Conservation (phyloP, 2,329 filamentous ascomycete species). For the Fonsecaea nubica region DNA sequence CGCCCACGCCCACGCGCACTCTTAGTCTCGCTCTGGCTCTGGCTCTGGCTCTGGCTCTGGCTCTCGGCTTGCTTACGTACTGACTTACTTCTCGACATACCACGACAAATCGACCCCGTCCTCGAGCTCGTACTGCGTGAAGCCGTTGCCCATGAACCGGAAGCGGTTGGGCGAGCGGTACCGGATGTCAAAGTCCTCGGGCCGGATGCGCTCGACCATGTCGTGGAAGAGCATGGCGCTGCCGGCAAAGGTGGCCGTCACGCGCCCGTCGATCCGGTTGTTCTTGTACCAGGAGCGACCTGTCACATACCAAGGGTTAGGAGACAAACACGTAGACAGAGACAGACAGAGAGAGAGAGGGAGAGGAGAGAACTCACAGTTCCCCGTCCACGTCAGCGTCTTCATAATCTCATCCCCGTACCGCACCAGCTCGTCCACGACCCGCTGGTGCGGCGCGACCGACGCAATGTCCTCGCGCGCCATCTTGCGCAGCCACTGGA, state of each 20-base stretch:
- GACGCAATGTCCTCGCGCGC: slow-evolving; percentile 44
- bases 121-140: slow-evolving; percentile 45
- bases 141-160: slow-evolving; percentile 59
- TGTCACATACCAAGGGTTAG: not conserved
- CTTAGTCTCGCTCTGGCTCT: too few relatives aligned
- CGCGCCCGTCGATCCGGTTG: slow-evolving; percentile 51
- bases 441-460: slow-evolving; percentile 50
- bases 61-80: too few relatives aligned
- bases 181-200: slow-evolving; percentile 43
- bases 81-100: slow-evolving; percentile 33
- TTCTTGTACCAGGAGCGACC: slow-evolving; percentile 58
- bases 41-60: too few relatives aligned
- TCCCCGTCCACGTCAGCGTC: slow-evolving; percentile 52
- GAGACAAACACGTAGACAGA: not conserved
- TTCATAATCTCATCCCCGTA: slow-evolving; percentile 59
- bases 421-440: slow-evolving; percentile 57
- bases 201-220: slow-evolving; percentile 46
- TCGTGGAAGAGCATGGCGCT: slow-evolving; percentile 49
- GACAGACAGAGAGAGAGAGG: not conserved
- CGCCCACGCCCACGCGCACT: too few relatives aligned
- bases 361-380: slow-evolving; percentile 17
- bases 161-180: slow-evolving; percentile 56
- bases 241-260: slow-evolving; percentile 56
- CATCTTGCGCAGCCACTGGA: slow-evolving; percentile 45
- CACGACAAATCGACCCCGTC: slow-evolving; percentile 42